A percentile compares a stretch with the other conserved stretches of the same genome.
Conservation (phyloP, 345 rosid genomes). For the Citropsis articulata region DNA sequence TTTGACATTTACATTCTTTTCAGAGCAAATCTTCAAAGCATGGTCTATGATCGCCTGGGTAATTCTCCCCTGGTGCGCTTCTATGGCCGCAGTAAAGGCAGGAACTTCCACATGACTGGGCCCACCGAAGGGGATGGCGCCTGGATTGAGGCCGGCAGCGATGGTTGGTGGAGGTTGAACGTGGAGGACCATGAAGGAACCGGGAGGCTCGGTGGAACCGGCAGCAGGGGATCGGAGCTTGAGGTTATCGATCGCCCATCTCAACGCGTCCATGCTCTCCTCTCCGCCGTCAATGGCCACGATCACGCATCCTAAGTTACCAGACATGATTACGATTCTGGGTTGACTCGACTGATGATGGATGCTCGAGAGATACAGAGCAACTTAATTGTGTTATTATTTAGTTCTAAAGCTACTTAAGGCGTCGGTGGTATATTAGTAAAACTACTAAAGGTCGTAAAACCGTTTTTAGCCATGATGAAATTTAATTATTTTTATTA, state of each 20-base stretch:
- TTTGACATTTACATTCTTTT: slow-evolving; percentile 55
- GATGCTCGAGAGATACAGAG: not conserved
- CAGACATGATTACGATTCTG: slow-evolving; percentile 30
- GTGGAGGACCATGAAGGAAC: slow-evolving; percentile 66
- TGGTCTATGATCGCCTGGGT: slow-evolving; percentile 55
- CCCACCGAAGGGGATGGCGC: slow-evolving; percentile 88
- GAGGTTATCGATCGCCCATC: slow-evolving; percentile 77
- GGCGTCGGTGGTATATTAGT: no score
- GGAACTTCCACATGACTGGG: slow-evolving; percentile 90
- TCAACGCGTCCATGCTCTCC: slow-evolving; percentile 84
- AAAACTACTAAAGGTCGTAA: no score
- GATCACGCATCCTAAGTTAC: slow-evolving; percentile 62
- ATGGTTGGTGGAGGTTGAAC: slow-evolving; percentile 82
- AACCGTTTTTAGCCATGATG: no score
- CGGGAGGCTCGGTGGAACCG: slow-evolving; percentile 36
- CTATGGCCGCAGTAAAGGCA: slow-evolving; percentile 82
- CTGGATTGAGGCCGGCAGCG: slow-evolving; percentile 71
- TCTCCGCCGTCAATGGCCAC: slow-evolving; percentile 92
- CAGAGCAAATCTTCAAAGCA: slow-evolving; percentile 59
- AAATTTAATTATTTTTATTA: no score
- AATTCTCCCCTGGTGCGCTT: slow-evolving; percentile 80
- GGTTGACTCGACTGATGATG: not conserved
- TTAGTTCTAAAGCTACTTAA: no score
- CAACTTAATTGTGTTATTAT: no score
- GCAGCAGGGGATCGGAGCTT: slow-evolving; percentile 60